Evolutionary conservation across 768 basidiomycete genomes (phyloP).

Genomic region (Myochromella boudieri): DNA sequence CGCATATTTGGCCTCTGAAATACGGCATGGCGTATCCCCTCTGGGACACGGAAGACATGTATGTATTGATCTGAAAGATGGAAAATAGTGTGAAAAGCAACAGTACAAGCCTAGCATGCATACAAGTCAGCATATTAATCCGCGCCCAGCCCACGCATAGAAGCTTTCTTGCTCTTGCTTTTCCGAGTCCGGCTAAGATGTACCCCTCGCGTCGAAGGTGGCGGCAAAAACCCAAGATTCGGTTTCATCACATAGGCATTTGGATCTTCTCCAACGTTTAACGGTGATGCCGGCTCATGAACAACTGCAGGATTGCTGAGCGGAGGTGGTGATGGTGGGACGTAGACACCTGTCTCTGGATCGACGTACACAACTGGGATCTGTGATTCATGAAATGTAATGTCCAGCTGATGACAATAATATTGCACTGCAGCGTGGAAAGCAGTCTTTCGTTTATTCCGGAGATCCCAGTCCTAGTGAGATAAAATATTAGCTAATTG

Average conservation of each 20-base stretch:
- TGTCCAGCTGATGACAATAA: slow-evolving; percentile 69
- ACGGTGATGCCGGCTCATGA: slow-evolving; percentile 14
- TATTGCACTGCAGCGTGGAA: slow-evolving; percentile 79
- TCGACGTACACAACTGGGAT: slow-evolving; percentile 57
- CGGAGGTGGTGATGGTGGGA: slow-evolving; percentile 12
- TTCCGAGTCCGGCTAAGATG: slow-evolving; percentile 37
- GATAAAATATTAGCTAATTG: background rate
- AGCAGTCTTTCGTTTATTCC: slow-evolving; percentile 62
- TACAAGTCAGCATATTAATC: background rate
- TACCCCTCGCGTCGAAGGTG: slow-evolving; percentile 31
- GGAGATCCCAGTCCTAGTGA: slow-evolving; percentile 57
- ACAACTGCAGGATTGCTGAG: slow-evolving; percentile 14
- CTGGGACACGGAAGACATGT: no score
- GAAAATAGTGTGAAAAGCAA: no score
- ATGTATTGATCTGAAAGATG: no score
- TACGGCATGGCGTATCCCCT: no score
- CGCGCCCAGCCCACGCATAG: slow-evolving; percentile 33
- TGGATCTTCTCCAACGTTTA: slow-evolving; percentile 24
- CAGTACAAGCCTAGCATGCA: background rate
- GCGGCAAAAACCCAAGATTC: slow-evolving; percentile 48
- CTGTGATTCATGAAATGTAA: slow-evolving; percentile 57
- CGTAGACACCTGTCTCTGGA: slow-evolving; percentile 24
- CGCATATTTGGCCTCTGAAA: no score
- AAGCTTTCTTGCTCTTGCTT: slow-evolving; percentile 41
- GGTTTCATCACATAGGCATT: slow-evolving; percentile 33